Evolutionary conservation across 441 rosid genomes (phyloP).

Genomic region (Brassica balearica): DNA sequence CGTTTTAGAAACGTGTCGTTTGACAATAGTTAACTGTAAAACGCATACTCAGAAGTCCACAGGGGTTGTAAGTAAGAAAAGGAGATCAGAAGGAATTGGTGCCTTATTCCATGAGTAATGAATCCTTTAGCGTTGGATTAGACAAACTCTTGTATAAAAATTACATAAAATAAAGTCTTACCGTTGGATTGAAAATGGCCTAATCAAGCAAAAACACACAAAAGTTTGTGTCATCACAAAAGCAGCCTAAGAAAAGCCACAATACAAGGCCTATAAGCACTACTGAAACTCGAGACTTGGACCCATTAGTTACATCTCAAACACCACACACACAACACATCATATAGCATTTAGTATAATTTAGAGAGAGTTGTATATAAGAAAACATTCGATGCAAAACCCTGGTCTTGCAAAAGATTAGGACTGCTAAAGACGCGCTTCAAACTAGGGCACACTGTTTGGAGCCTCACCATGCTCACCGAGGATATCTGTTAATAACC

Average conservation of each 20-base stretch:
- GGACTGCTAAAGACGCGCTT: slow-evolving; percentile 69
- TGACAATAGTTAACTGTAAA: not conserved
- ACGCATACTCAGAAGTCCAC: no score
- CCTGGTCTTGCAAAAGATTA: slow-evolving; percentile 39
- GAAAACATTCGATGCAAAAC: not conserved
- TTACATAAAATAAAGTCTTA: not conserved
- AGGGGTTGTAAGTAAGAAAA: no score
- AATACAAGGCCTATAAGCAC: not conserved
- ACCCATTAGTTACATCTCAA: not conserved
- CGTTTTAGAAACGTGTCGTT: not conserved
- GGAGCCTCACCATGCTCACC: slow-evolving; percentile 74
- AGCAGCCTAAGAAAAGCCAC: not conserved
- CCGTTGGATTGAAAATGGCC: not conserved
- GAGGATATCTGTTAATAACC: slow-evolving; percentile 59
- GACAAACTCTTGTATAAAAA: not conserved
- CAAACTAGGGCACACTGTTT: slow-evolving; percentile 80
- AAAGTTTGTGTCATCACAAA: not conserved
- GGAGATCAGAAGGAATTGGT: no score
- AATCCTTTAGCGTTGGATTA: not conserved
- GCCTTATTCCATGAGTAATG: no score
- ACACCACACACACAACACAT: not conserved
- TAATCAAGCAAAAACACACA: not conserved
- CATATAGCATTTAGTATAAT: not conserved
- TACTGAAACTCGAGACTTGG: slow-evolving; percentile 1
- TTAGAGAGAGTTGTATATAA: not conserved